Percentiles rank a stretch among this genome's conserved stretches.
Evolutionary conservation across 768 basidiomycete species (phyloP).

Genomic region (Boletus pseudo-olivaceus): DNA sequence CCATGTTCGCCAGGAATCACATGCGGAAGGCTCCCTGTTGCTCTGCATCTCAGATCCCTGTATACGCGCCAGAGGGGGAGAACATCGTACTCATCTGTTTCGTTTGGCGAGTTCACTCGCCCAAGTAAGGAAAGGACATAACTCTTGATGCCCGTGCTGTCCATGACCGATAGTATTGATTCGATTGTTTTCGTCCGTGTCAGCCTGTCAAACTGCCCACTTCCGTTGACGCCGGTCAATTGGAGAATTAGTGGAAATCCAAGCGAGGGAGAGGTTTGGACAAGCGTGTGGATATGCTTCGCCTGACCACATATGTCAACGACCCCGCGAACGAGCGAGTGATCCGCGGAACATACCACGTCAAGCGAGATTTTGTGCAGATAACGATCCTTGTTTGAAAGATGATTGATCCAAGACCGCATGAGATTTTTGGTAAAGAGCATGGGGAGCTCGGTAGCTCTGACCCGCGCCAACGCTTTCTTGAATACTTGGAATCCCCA

Average conservation of each 20-base stretch:
- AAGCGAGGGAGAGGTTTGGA: slow-evolving; percentile 69
- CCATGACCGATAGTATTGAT: slow-evolving; percentile 72
- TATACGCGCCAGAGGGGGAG: background rate
- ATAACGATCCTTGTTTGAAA: slow-evolving; percentile 83
- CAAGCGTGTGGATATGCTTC: slow-evolving; percentile 68
- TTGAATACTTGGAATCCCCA: slow-evolving; percentile 96
- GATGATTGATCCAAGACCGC: slow-evolving; percentile 95
- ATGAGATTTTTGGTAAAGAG: slow-evolving; percentile 94
- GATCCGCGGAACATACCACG: slow-evolving; percentile 49
- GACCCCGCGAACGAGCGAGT: background rate
- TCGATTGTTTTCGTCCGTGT: slow-evolving; percentile 94
- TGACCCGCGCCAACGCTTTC: slow-evolving; percentile 67
- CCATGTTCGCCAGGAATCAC: slow-evolving; percentile 70
- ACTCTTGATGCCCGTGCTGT: slow-evolving; percentile 64
- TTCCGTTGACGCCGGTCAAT: slow-evolving; percentile 79
- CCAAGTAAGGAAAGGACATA: slow-evolving; percentile 73
- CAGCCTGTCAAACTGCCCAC: slow-evolving; percentile 84
- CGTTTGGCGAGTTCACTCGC: slow-evolving; percentile 52
- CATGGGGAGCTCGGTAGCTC: slow-evolving; percentile 68
- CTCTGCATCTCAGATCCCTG: slow-evolving; percentile 12
- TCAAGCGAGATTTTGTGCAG: slow-evolving; percentile 85
- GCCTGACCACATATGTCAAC: slow-evolving; percentile 43
- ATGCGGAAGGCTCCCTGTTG: slow-evolving; percentile 41
- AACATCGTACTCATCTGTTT: slow-evolving; percentile 39
- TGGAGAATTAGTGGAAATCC: slow-evolving; percentile 85